Percentiles rank a stretch among this genome's conserved stretches.
Evolutionary conservation across 2,329 filamentous ascomycete genomes (phyloP).

Genomic region (Pseudodiploospora longispora): DNA sequence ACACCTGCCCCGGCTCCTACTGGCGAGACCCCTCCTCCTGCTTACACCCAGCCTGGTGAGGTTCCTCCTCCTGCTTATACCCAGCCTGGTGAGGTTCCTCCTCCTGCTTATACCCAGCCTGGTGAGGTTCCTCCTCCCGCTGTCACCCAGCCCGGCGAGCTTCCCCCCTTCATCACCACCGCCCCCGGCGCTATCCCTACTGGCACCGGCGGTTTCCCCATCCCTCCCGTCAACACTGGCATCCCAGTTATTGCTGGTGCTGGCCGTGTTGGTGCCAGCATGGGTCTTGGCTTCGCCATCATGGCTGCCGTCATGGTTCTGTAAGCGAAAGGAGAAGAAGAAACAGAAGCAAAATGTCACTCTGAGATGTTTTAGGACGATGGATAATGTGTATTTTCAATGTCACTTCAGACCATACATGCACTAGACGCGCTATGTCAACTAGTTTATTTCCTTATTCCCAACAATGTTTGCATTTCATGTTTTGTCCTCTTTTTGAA

Average conservation of each 20-base stretch:
- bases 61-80: constrained; percentile 13
- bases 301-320: constrained; percentile 38
- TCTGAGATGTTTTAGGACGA: no score
- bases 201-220: constrained; percentile 25
- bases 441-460: no score
- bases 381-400: no score
- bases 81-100: constrained; percentile 14
- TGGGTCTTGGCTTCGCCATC: constrained; percentile 38
- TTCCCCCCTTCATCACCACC: neutral
- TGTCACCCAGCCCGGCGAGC: constrained; percentile 9
- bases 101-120: neutral
- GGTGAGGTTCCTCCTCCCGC: constrained; percentile 11
- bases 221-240: constrained; percentile 25
- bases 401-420: no score
- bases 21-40: constrained; percentile 12
- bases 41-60: constrained; percentile 14
- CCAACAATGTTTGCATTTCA: no score
- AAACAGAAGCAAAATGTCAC: no score
- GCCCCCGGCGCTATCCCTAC: constrained; percentile 14
- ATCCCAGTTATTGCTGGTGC: constrained; percentile 32
- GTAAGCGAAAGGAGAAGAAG: constrained; percentile 23
- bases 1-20: constrained; percentile 12
- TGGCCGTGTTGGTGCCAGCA: constrained; percentile 31
- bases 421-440: no score
- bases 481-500: no score